phyloP scores from a whole-genome alignment of 1,284 basidiomycete species.

The Ceratobasidium sp. region DNA sequence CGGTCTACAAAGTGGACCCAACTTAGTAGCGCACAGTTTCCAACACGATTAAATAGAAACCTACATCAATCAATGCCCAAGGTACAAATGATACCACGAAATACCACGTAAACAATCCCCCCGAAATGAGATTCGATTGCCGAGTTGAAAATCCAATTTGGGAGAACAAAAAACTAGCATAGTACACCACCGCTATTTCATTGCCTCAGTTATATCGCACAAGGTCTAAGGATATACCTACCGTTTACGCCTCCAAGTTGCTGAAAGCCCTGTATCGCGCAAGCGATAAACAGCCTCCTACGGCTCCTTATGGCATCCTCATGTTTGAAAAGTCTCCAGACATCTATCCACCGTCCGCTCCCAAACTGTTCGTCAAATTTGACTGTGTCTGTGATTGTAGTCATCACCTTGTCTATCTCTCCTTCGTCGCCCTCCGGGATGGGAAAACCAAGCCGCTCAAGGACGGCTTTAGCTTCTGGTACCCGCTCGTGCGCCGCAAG shows the following conservation, averaged over 20 bases:
- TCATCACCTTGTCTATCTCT: not conserved
- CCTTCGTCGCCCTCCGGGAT: not conserved
- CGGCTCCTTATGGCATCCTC: slow-evolving; percentile 10
- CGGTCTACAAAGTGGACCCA: not conserved
- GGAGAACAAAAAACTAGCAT: not conserved
- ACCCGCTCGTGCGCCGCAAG: not conserved
- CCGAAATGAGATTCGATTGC: slow-evolving; percentile 9
- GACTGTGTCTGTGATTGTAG: not conserved
- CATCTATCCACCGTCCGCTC: not conserved
- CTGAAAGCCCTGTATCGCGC: slow-evolving; percentile 17
- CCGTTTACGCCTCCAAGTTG: slow-evolving; percentile 18
- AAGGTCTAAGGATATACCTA: not conserved
- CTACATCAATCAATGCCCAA: not conserved
- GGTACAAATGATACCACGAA: slow-evolving; percentile 17
- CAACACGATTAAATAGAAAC: not conserved
- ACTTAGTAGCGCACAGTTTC: not conserved
- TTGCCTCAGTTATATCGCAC: not conserved
- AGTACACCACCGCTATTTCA: slow-evolving; percentile 7
- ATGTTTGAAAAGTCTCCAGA: not conserved
- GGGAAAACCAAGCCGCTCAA: not conserved
- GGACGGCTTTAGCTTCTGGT: not conserved
- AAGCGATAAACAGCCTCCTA: slow-evolving; percentile 8
- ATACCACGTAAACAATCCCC: not conserved
- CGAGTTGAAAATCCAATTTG: not conserved
- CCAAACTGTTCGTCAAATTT: slow-evolving; percentile 19